Percentiles rank a stretch among this genome's conserved stretches.
These are phyloP conservation scores for Zygnema circumcarinatum DNA, from an alignment of 139 green algal species.

Conservation along the genomic window DNA sequence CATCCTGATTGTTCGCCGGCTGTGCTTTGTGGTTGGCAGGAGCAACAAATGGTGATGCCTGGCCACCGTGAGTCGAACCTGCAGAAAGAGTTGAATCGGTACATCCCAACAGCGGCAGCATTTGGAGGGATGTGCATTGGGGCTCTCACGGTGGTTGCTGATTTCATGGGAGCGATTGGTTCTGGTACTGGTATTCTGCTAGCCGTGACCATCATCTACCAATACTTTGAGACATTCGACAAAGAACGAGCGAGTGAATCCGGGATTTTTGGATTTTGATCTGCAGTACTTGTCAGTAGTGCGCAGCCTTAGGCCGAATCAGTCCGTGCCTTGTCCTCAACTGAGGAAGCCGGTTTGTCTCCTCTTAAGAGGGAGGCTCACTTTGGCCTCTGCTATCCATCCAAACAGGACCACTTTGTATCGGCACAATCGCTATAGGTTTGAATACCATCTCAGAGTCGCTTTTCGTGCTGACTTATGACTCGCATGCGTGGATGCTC, in stretches of 20 bases:
- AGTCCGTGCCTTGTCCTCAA: too few species aligned
- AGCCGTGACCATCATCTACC: constrained; percentile 98
- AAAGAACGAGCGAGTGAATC: constrained; percentile 75
- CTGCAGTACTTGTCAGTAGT: not conserved
- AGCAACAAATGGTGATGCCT: constrained; percentile 71
- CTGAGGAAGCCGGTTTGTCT: too few species aligned
- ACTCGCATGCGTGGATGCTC: too few species aligned
- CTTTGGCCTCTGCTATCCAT: too few species aligned
- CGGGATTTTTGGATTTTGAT: constrained; percentile 57
- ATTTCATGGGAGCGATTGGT: constrained; percentile 97
- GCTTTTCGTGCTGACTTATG: too few species aligned
- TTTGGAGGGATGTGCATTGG: constrained; percentile 99
- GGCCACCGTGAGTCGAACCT: constrained; percentile 83
- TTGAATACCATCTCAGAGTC: too few species aligned
- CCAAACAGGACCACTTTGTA: too few species aligned
- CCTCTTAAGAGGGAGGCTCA: too few species aligned
- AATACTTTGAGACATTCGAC: constrained; percentile 90
- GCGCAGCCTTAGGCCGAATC: too few species aligned
- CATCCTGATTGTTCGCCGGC: too few species aligned
- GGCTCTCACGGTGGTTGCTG: constrained; percentile 95
- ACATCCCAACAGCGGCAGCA: constrained; percentile 90
- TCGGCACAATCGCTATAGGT: too few species aligned
- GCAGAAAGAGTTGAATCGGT: constrained; percentile 95
- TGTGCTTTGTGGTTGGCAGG: constrained; percentile 33
- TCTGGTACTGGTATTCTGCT: constrained; percentile 96